These are phyloP conservation scores for Trichoderma endophyticum DNA, from an alignment of 2,329 filamentous ascomycete genomes.

Conservation along the genomic window DNA sequence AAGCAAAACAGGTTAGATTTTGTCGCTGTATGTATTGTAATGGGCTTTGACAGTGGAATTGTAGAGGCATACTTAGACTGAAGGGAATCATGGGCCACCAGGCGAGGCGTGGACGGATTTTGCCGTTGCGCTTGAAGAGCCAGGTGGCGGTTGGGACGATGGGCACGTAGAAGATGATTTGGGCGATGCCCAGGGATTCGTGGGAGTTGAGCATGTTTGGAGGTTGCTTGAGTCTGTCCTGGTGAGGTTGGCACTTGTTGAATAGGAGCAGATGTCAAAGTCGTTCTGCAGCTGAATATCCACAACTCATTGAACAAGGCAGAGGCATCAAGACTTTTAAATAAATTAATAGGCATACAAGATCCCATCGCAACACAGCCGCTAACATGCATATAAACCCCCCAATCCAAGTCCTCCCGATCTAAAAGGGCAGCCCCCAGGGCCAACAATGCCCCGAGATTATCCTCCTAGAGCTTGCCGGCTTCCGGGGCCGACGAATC, in stretches of 20 bases:
- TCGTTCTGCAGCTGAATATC: background rate
- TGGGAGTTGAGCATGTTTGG: constrained; percentile 24
- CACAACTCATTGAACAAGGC: background rate
- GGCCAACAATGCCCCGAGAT: background rate
- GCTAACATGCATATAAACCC: background rate
- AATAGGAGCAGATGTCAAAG: background rate
- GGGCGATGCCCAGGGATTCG: constrained; percentile 26
- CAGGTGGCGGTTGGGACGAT: constrained; percentile 26
- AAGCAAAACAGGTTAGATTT: background rate
- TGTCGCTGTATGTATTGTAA: background rate
- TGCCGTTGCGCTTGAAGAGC: constrained; percentile 28
- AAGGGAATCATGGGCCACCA: constrained; percentile 30
- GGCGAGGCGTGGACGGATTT: constrained; percentile 27
- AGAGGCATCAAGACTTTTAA: background rate
- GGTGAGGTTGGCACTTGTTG: background rate
- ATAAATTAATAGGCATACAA: background rate
- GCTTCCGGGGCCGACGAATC: background rate
- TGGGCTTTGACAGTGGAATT: background rate
- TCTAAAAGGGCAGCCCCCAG: background rate
- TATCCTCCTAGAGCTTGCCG: background rate
- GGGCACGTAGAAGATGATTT: constrained; percentile 29
- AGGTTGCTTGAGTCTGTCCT: background rate
- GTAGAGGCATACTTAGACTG: constrained; percentile 22
- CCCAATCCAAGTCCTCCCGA: background rate
- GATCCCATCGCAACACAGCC: background rate